A percentile compares a stretch with the other conserved stretches of the same genome.
Evolutionary conservation across 805 yeast species (phyloP).

Genomic region (Komagataella mondaviorum): DNA sequence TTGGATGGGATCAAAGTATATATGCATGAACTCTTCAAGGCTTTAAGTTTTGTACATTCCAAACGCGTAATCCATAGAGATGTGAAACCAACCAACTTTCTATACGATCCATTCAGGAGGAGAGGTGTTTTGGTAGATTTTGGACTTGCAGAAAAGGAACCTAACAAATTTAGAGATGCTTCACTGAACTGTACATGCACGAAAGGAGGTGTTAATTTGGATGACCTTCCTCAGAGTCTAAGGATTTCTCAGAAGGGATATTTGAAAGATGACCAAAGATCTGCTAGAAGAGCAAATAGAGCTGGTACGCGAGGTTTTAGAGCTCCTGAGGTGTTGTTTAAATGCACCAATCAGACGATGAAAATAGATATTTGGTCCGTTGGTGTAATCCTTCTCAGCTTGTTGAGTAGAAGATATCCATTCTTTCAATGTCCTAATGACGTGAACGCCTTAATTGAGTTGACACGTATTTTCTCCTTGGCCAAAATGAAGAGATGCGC

Average conservation of each 20-base stretch:
- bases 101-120: constrained; percentile 51
- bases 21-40: constrained; percentile 66
- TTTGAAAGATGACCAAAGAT: constrained; percentile 76
- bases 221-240: constrained; percentile 20
- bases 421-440: constrained; percentile 92
- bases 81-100: constrained; percentile 65
- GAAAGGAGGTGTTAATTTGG: constrained; percentile 19
- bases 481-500: constrained; percentile 66
- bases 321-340: constrained; percentile 85
- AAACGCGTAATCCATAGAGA: constrained; percentile 85
- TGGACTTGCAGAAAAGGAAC: constrained; percentile 71
- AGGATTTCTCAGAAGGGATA: constrained; percentile 43
- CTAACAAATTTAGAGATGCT: constrained; percentile 14
- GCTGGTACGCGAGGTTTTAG: constrained; percentile 95
- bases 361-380: constrained; percentile 89
- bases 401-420: constrained; percentile 74
- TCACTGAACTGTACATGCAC: constrained; percentile 41
- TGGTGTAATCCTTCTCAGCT: constrained; percentile 74
- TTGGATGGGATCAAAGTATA: constrained; percentile 70
- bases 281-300: constrained; percentile 86
- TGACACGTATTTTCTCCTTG: constrained; percentile 70
- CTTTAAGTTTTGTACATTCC: constrained; percentile 63
- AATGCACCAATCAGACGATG: constrained; percentile 72
- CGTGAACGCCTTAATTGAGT: constrained; percentile 78
- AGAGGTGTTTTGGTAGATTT: constrained; percentile 83